phyloP scores from a whole-genome alignment of 768 basidiomycete genomes.

The Neoboletus magnificus region DNA sequence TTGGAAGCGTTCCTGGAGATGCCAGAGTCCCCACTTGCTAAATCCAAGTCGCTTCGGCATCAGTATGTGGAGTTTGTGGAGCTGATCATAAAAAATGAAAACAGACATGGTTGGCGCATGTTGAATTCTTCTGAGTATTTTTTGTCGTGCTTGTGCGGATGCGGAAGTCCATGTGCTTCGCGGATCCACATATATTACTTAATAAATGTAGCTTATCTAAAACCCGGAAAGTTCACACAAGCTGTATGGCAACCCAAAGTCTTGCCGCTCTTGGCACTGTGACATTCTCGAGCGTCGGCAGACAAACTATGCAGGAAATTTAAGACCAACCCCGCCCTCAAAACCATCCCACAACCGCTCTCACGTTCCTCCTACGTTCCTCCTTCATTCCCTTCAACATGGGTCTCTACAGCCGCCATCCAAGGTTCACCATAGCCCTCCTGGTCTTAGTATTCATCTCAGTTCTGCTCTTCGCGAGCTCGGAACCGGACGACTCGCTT shows the following conservation, averaged over 20 bases:
- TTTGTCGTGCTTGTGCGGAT: background rate
- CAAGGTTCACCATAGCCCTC: constrained; percentile 29
- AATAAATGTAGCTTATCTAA: background rate
- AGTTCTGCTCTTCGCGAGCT: constrained; percentile 27
- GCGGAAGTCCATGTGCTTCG: background rate
- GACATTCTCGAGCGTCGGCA: background rate
- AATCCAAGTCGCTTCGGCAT: too few species aligned
- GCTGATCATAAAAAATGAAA: background rate
- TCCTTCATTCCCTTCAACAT: constrained; percentile 13
- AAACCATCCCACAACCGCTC: background rate
- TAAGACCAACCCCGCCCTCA: background rate
- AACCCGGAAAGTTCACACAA: background rate
- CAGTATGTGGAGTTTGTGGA: background rate
- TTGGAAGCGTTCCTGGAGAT: too few species aligned
- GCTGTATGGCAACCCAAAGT: background rate
- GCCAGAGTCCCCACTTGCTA: too few species aligned
- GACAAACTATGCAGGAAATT: background rate
- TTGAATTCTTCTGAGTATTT: background rate
- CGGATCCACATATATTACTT: background rate
- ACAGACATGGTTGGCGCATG: background rate
- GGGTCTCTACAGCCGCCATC: constrained; percentile 29
- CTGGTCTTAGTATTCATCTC: constrained; percentile 25
- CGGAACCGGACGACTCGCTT: constrained; percentile 7
- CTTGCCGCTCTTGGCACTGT: background rate
- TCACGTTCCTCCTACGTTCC: constrained; percentile 12